Conservation (phyloP, 306 rosid species). For the Cyamopsis tetragonoloba region DNA sequence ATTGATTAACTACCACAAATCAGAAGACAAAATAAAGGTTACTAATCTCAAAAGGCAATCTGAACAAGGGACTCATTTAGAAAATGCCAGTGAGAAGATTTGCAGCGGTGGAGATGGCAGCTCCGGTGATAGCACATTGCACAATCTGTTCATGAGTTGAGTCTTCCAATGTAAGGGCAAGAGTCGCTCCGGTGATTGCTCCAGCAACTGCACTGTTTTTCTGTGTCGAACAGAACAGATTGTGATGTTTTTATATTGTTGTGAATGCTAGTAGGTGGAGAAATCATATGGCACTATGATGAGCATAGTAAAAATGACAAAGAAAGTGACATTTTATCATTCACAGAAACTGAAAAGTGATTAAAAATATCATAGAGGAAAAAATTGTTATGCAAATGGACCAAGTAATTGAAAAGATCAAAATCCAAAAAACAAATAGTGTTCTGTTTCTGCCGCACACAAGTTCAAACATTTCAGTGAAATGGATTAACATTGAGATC, state of each 20-base stretch:
- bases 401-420: not conserved
- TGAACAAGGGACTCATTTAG: slow-evolving; percentile 27
- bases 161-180: slow-evolving; percentile 67
- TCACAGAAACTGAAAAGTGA: not conserved
- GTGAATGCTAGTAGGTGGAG: not conserved
- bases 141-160: slow-evolving; percentile 72
- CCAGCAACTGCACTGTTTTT: slow-evolving; percentile 94
- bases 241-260: not conserved
- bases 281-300: too few relatives aligned
- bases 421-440: too few relatives aligned
- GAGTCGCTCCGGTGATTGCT: slow-evolving; percentile 77
- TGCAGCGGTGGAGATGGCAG: slow-evolving; percentile 83
- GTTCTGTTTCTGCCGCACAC: too few relatives aligned
- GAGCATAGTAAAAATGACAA: not conserved
- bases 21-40: not conserved
- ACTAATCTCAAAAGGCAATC: not conserved
- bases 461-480: not conserved
- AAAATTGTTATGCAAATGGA: not conserved
- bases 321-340: not conserved
- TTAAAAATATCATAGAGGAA: not conserved
- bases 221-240: slow-evolving; percentile 44
- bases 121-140: slow-evolving; percentile 88
- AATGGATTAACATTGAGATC: not conserved
- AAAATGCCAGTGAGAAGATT: slow-evolving; percentile 71
- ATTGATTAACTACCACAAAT: slow-evolving; percentile 12